A percentile compares a stretch with the other conserved stretches of the same genome.
These are phyloP conservation scores for Botrytis elliptica DNA, from an alignment of 2,329 filamentous ascomycete species.

Conservation along the genomic window DNA sequence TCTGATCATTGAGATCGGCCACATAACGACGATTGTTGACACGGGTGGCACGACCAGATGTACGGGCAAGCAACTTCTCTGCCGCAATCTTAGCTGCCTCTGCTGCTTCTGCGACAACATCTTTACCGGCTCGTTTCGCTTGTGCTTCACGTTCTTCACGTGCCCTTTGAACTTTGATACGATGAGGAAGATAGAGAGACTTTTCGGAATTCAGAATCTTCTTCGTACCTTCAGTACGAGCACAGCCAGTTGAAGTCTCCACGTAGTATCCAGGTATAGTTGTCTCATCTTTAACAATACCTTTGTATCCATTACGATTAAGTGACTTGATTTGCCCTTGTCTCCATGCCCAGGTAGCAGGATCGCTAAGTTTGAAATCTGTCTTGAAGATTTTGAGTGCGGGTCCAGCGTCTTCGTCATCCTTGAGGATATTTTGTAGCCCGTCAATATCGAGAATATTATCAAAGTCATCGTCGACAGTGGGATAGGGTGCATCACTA, in stretches of 20 bases:
- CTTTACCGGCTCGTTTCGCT: constrained; percentile 65
- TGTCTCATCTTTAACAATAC: constrained; percentile 43
- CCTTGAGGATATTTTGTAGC: constrained; percentile 66
- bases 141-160: constrained; percentile 87
- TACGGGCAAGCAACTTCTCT: constrained; percentile 79
- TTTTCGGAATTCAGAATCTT: constrained; percentile 97
- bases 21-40: constrained; percentile 94
- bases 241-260: constrained; percentile 78
- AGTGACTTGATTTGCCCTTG: constrained; percentile 71
- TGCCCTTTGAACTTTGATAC: constrained; percentile 90
- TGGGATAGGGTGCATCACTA: constrained; percentile 55
- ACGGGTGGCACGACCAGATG: constrained; percentile 88
- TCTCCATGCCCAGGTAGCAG: constrained; percentile 66
- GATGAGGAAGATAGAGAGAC: constrained; percentile 95
- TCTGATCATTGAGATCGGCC: constrained; percentile 93
- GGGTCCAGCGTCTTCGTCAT: constrained; percentile 63
- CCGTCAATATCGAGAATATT: constrained; percentile 69
- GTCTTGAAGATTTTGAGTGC: constrained; percentile 52
- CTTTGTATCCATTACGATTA: constrained; percentile 56
- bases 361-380: constrained; percentile 51
- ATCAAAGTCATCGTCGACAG: constrained; percentile 63
- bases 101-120: constrained; percentile 62
- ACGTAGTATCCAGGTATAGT: constrained; percentile 72
- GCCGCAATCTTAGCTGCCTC: constrained; percentile 72
- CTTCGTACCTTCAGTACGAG: constrained; percentile 88